These are phyloP conservation scores for Hypoxylon sp. DNA, from an alignment of 2,329 filamentous ascomycete species.

Conservation along the genomic window DNA sequence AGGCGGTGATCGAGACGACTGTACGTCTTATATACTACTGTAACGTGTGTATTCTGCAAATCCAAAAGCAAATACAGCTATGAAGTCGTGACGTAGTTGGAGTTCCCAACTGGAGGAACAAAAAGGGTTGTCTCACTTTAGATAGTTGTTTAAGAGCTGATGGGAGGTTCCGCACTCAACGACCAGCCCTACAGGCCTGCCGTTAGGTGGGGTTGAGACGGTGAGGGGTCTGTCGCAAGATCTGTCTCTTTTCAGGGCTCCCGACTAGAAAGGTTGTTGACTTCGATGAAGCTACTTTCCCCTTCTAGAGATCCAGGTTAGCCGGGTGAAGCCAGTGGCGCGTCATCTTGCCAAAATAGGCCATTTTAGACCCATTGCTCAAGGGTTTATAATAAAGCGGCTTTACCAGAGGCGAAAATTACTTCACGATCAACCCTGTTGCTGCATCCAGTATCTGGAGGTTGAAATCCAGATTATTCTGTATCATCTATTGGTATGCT, in stretches of 20 bases:
- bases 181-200: background rate
- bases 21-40: constrained; percentile 14
- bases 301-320: too few species aligned
- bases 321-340: too few species aligned
- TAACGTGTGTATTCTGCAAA: background rate
- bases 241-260: background rate
- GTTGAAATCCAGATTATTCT: too few species aligned
- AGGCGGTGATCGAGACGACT: background rate
- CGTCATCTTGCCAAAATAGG: too few species aligned
- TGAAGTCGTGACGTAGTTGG: constrained; percentile 39
- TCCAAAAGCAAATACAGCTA: constrained; percentile 4
- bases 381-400: too few species aligned
- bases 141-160: background rate
- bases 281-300: too few species aligned
- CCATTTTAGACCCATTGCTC: too few species aligned
- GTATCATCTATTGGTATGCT: too few species aligned
- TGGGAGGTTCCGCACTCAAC: constrained; percentile 16
- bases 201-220: background rate
- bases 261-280: background rate
- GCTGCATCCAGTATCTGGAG: too few species aligned
- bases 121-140: constrained; percentile 5
- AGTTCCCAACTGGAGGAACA: constrained; percentile 4
- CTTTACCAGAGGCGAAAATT: too few species aligned
- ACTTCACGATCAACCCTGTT: too few species aligned
- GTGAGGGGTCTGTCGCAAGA: constrained; percentile 2